Evolutionary conservation across 148 eudicot genomes (phyloP).

Genomic region (Camellia japonica): DNA sequence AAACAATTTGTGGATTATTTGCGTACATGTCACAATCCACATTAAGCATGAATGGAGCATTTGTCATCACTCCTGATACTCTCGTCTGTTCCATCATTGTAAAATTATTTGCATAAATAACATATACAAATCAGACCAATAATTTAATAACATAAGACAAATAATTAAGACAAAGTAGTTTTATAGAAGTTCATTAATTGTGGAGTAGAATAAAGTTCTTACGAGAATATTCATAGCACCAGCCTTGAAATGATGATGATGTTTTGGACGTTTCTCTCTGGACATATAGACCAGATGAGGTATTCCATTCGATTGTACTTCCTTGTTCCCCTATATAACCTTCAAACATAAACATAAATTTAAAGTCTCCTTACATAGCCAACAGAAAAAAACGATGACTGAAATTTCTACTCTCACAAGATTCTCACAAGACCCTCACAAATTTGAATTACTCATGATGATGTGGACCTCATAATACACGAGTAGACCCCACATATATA

Average conservation of each 20-base stretch:
- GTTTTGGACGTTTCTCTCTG: too few relatives aligned
- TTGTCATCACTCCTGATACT: conserved; percentile 46
- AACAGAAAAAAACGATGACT: too few relatives aligned
- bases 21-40: conserved; percentile 42
- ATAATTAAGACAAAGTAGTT: too few relatives aligned
- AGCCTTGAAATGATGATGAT: conserved; percentile 35
- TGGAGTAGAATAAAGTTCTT: conserved; percentile 18
- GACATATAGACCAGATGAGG: conserved; percentile 32
- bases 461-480: too few relatives aligned
- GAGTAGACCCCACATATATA: too few relatives aligned
- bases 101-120: too few relatives aligned
- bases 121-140: too few relatives aligned
- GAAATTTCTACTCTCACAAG: too few relatives aligned
- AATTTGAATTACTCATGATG: too few relatives aligned
- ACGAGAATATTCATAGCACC: conserved; percentile 46
- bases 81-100: conserved; percentile 20
- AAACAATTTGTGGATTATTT: conserved; percentile 30
- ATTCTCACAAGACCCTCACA: too few relatives aligned
- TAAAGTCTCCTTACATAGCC: too few relatives aligned
- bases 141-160: too few relatives aligned
- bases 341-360: conserved; percentile 6
- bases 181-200: conserved; percentile 7
- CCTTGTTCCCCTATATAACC: conserved; percentile 30
- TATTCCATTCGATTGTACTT: conserved; percentile 2
- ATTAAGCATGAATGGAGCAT: conserved; percentile 41